Base-by-base conservation (phyloP, 2,329 filamentous ascomycete genomes). In the Meredithiella fracta region DNA sequence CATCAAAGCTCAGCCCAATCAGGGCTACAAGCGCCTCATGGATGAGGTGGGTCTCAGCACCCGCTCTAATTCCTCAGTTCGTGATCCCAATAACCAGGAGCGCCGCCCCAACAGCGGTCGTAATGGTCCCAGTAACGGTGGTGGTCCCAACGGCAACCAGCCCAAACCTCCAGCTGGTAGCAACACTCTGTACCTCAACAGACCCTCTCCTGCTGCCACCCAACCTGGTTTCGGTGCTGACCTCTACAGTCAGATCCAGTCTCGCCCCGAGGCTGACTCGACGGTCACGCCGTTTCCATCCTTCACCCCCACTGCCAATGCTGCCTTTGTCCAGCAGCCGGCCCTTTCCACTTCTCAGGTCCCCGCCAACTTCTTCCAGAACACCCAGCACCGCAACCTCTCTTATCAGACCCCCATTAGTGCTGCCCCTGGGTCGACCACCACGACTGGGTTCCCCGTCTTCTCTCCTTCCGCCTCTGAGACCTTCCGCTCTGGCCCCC, bases 1-100 rank as follows among this genome's bases (percentile, higher is more conserved):
- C 64, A 83, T 97, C 69, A 96, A 96, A 72, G 91, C 89, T 4
- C 87, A 94, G 64, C 88, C 92, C 15, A 85, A 83, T 60, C 92
- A 97, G 70, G 92, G 92, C 54, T 98, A 98, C 73, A 98, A 97
- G 76, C 85, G 92, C 54, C 72, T 98, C 59, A 98, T 98, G 92
- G 92, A 98, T 64, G 92, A 98, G 67, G 92, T 98, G 62, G 90
- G 91, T 59, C 72, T 98, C 38, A 94, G 91, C 4, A 84, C 80
- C 26, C 72, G 81, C 37, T 67, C 70, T 9, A 69, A 69, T 22
- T 66, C 65, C 54, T 52, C 42, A 42, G 71, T 73, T 44, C 72
- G 72, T 25, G 73, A 75, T 31, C 70, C 72, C 66, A 67, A 29
- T 20, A 65, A 68, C 38, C 73, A 73, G 56, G 74, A 78, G 54